phyloP scores from a whole-genome alignment of 495 filamentous ascomycete genomes.

The Aspergillus saccharolyticus region DNA sequence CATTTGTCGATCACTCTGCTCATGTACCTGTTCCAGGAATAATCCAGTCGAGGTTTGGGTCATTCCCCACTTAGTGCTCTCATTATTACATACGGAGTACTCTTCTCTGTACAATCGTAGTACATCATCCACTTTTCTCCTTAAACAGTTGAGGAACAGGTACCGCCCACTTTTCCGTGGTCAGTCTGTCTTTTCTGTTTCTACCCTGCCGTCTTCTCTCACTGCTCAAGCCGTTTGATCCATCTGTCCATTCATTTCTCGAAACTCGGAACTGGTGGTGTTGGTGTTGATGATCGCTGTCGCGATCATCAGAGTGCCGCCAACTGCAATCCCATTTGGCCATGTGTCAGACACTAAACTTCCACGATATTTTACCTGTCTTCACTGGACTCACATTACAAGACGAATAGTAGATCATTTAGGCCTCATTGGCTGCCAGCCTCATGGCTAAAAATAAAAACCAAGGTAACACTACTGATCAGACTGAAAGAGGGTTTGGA shows the following conservation, averaged over 20 bases:
- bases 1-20: constrained; percentile 36
- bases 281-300: not conserved
- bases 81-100: constrained; percentile 14
- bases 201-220: not conserved
- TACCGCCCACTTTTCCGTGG: not conserved
- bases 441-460: constrained; percentile 23
- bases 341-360: constrained; percentile 9
- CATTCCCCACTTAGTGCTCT: constrained; percentile 16
- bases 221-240: not conserved
- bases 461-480: constrained; percentile 9
- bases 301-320: not conserved
- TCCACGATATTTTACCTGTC: constrained; percentile 19
- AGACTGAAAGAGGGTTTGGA: not conserved
- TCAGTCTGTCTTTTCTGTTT: not conserved
- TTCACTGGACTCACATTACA: constrained; percentile 23
- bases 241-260: not conserved
- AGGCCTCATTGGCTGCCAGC: constrained; percentile 12
- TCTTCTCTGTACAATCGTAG: not conserved
- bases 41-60: constrained; percentile 16
- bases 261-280: too few relatives aligned
- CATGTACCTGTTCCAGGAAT: constrained; percentile 17
- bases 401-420: constrained; percentile 21
- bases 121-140: not conserved
- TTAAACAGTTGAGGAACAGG: not conserved
- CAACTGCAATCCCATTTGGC: constrained; percentile 11